Conservation (phyloP, 352 stramenopile species). For the Globisporangium takayamanum region DNA sequence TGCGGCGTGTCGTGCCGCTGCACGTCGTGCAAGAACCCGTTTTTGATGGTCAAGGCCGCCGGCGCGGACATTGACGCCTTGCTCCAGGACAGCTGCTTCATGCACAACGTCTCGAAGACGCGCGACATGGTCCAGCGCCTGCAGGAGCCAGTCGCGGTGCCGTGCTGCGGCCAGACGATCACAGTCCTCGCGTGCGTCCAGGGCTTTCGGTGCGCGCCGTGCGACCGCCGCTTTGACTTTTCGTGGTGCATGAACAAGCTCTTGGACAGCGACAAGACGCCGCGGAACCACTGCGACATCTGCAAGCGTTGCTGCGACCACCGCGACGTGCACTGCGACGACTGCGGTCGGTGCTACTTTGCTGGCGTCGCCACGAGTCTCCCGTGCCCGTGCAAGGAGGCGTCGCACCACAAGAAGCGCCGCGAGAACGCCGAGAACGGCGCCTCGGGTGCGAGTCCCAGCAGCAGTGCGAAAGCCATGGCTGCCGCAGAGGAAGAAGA, state of each 20-base stretch:
- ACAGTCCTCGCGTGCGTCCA: conserved; percentile 75
- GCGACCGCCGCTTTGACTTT: conserved; percentile 55
- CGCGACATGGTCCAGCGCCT: conserved; percentile 75
- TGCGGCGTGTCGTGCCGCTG: conserved; percentile 68
- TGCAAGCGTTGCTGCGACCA: conserved; percentile 85
- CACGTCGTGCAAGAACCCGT: conserved; percentile 85
- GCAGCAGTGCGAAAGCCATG: conserved; percentile 18
- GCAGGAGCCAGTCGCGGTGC: conserved; percentile 56
- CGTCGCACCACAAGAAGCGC: conserved; percentile 48
- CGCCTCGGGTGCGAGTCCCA: conserved; percentile 1
- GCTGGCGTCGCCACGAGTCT: conserved; percentile 68
- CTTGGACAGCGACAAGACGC: conserved; percentile 59
- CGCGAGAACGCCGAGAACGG: conserved; percentile 19
- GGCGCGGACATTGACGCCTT: conserved; percentile 71
- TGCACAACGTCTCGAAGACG: conserved; percentile 85
- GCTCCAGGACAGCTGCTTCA: conserved; percentile 75
- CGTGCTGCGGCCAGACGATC: conserved; percentile 51
- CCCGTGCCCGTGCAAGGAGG: conserved; percentile 73
- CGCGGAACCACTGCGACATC: conserved; percentile 79
- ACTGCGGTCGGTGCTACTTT: conserved; percentile 84
- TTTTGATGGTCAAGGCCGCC: conserved; percentile 71
- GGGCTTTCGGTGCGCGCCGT: conserved; percentile 49
- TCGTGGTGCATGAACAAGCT: conserved; percentile 84
- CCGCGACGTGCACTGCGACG: conserved; percentile 79
- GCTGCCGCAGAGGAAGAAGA: conserved; percentile 45